These are phyloP conservation scores for Candida glucosophila DNA, from an alignment of 1,139 yeast species.

Conservation along the genomic window DNA sequence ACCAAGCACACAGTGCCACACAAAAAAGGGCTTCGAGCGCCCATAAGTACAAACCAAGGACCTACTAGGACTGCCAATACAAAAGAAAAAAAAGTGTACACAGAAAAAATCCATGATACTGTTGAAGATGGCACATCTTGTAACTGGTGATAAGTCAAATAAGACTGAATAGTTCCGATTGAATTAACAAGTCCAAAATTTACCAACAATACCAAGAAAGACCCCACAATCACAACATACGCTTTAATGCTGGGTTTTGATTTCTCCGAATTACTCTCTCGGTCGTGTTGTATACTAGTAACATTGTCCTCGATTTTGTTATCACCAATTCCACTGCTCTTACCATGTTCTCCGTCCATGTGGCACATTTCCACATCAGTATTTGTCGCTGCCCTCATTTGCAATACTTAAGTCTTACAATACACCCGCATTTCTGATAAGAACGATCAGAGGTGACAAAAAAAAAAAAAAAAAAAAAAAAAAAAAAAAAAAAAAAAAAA, in stretches of 20 bases:
- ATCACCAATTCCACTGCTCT: too few species aligned
- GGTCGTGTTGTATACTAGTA: too few species aligned
- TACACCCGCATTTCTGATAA: too few species aligned
- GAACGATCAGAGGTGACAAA: too few species aligned
- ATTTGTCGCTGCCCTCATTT: too few species aligned
- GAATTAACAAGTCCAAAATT: constrained; percentile 25
- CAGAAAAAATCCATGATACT: constrained; percentile 31
- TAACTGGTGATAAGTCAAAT: constrained; percentile 24
- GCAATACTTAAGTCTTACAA: too few species aligned
- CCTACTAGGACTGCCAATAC: constrained; percentile 26
- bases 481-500: too few species aligned
- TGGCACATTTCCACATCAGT: too few species aligned
- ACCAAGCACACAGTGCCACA: constrained; percentile 18
- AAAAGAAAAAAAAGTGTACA: constrained; percentile 23
- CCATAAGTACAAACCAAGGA: constrained; percentile 27
- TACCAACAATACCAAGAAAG: constrained; percentile 23
- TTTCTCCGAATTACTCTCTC: too few species aligned
- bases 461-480: too few species aligned
- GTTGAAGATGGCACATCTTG: constrained; percentile 11
- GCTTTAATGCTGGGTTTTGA: constrained; percentile 24
- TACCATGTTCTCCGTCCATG: too few species aligned
- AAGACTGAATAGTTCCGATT: constrained; percentile 30
- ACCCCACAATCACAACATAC: constrained; percentile 24
- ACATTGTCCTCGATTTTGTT: too few species aligned
- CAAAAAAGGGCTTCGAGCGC: constrained; percentile 19